Percentiles rank a stretch among this genome's conserved stretches.
Evolutionary conservation across 2,329 filamentous ascomycete species (phyloP).

Genomic region (Tolypocladium paradoxum): DNA sequence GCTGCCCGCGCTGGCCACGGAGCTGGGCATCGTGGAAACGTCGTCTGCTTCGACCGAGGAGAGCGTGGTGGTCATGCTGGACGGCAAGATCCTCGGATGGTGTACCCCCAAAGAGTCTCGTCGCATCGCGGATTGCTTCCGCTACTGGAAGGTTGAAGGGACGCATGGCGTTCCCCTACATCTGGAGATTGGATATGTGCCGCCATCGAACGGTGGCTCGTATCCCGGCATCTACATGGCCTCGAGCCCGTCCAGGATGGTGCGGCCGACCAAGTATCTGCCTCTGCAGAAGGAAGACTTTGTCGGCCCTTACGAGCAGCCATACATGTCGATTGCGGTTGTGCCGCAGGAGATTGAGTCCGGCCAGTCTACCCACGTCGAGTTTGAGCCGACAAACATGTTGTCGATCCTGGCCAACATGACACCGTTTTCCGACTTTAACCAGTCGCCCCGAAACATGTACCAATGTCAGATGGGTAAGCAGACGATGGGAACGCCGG

Average conservation of each 20-base stretch:
- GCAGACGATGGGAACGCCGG: constrained; percentile 96
- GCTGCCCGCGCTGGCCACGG: constrained; percentile 61
- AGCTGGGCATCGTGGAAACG: constrained; percentile 66
- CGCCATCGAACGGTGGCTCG: constrained; percentile 79
- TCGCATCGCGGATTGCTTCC: constrained; percentile 72
- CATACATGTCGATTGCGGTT: constrained; percentile 95
- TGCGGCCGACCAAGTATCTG: constrained; percentile 84
- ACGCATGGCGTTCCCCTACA: constrained; percentile 68
- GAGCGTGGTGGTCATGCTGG: constrained; percentile 80
- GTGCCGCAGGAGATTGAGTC: constrained; percentile 78
- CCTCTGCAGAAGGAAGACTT: constrained; percentile 77
- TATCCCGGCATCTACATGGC: constrained; percentile 95
- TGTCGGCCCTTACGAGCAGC: constrained; percentile 89
- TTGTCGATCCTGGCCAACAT: constrained; percentile 96
- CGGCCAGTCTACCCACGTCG: constrained; percentile 87
- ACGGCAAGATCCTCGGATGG: constrained; percentile 83
- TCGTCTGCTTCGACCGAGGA: constrained; percentile 73
- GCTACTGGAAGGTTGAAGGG: constrained; percentile 93
- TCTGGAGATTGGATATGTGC: constrained; percentile 87
- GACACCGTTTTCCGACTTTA: constrained; percentile 98
- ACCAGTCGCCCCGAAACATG: constrained; percentile 98
- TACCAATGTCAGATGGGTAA: constrained; percentile 99
- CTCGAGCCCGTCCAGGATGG: constrained; percentile 75
- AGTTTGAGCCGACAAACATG: constrained; percentile 91
- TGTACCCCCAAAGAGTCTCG: constrained; percentile 76